Percentiles rank a stretch among this genome's conserved stretches.
Conservation (phyloP, 2,329 filamentous ascomycete genomes). For the Aspergillus piperis region DNA sequence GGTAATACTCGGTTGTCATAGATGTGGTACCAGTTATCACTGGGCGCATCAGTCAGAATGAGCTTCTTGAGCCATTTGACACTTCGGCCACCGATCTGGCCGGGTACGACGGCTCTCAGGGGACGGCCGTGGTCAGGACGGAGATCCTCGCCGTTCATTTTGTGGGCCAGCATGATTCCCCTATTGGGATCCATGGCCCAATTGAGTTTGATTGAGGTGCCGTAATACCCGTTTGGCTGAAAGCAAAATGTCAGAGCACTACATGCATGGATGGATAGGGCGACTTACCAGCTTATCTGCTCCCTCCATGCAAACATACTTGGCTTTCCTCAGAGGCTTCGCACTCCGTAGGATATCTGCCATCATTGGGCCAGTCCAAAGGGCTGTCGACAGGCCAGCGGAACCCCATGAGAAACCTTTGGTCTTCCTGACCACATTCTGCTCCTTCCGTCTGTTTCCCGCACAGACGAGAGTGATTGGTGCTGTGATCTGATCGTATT, state of each 20-base stretch:
- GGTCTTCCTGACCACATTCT: constrained; percentile 85
- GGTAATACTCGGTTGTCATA: constrained; percentile 90
- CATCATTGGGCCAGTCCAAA: constrained; percentile 83
- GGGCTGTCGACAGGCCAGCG: constrained; percentile 79
- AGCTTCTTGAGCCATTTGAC: constrained; percentile 90
- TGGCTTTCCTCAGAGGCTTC: constrained; percentile 67
- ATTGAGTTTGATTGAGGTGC: constrained; percentile 82
- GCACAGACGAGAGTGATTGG: constrained; percentile 90
- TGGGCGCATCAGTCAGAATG: constrained; percentile 74
- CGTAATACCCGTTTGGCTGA: constrained; percentile 82
- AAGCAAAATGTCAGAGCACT: constrained; percentile 12
- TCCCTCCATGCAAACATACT: constrained; percentile 88
- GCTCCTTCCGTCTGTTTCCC: constrained; percentile 88
- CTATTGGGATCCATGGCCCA: constrained; percentile 83
- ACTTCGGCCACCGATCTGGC: constrained; percentile 87
- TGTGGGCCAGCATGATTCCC: constrained; percentile 83
- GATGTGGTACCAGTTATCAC: constrained; percentile 93
- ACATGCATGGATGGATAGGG: neutral
- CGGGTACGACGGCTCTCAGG: constrained; percentile 78
- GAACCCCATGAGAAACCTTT: constrained; percentile 95
- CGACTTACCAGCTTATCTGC: constrained; percentile 69
- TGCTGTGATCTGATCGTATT: constrained; percentile 80
- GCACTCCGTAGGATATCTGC: constrained; percentile 69
- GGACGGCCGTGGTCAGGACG: constrained; percentile 85
- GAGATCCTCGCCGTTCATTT: constrained; percentile 84